A percentile compares a stretch with the other conserved stretches of the same genome.
These are phyloP conservation scores for Aphanocladium album DNA, from an alignment of 2,329 filamentous ascomycete species.

Conservation along the genomic window DNA sequence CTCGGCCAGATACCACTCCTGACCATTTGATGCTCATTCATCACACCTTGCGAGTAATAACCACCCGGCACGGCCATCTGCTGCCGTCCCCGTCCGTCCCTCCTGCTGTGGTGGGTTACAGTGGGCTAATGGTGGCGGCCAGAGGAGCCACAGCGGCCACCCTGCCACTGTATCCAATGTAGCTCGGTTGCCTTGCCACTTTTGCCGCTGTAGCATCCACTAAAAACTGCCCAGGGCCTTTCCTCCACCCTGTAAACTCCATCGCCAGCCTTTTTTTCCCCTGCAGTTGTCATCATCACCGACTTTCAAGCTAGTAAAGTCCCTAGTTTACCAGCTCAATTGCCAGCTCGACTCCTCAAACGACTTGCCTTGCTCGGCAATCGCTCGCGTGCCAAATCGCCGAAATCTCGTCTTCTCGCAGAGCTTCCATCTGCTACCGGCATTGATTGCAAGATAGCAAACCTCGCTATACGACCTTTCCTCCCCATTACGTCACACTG, in stretches of 20 bases:
- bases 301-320: not conserved
- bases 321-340: too few relatives aligned
- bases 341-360: not conserved
- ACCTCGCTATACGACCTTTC: too few relatives aligned
- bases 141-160: too few relatives aligned
- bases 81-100: not conserved
- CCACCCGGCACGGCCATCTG: not conserved
- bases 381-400: not conserved
- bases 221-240: not conserved
- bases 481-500: not conserved
- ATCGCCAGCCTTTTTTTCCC: not conserved
- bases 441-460: not conserved
- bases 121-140: not conserved
- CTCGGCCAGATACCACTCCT: too few relatives aligned
- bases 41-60: not conserved
- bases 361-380: constrained; percentile 1
- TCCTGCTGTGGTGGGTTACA: not conserved
- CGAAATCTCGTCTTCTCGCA: not conserved
- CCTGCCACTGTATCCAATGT: not conserved
- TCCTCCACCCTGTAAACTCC: not conserved
- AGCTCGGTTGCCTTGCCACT: not conserved
- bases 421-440: not conserved
- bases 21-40: too few relatives aligned
- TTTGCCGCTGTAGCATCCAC: not conserved
- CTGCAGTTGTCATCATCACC: not conserved